Percentiles rank a stretch among this genome's conserved stretches.
Conservation (phyloP, 2,329 filamentous ascomycete genomes). For the Nemania serpens region DNA sequence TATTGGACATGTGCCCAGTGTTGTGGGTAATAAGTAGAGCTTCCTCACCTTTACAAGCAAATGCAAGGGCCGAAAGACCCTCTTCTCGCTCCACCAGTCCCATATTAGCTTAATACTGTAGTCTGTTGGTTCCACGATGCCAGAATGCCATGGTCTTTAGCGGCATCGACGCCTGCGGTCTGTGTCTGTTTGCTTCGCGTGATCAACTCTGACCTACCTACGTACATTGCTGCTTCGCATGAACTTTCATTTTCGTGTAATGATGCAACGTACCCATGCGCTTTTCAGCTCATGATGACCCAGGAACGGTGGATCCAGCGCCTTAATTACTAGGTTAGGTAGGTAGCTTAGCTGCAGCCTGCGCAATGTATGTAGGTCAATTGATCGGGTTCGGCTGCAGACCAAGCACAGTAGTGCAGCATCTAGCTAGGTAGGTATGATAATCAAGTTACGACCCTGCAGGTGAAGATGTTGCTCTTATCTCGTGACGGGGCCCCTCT, state of each 20-base stretch:
- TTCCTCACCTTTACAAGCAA: too few relatives aligned
- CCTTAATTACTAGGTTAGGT: too few relatives aligned
- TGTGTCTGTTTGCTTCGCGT: neutral
- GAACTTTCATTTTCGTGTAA: slow-evolving; percentile 1
- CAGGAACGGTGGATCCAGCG: slow-evolving; percentile 10
- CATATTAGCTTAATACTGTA: too few relatives aligned
- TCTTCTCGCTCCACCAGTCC: too few relatives aligned
- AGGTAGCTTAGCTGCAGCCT: too few relatives aligned
- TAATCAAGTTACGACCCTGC: slow-evolving; percentile 8
- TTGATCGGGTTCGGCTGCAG: slow-evolving; percentile 5
- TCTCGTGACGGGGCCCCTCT: slow-evolving; percentile 5
- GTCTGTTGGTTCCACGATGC: neutral
- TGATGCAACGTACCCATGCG: slow-evolving; percentile 3
- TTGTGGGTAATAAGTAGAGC: too few relatives aligned
- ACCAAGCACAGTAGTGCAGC: neutral
- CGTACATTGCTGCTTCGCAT: neutral
- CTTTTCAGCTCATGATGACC: neutral
- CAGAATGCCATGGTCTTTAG: neutral
- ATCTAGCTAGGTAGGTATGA: too few relatives aligned
- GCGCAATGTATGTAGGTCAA: slow-evolving; percentile 15
- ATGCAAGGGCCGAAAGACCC: too few relatives aligned
- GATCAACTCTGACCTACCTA: neutral
- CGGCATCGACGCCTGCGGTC: slow-evolving; percentile 4
- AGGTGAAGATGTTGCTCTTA: slow-evolving; percentile 14
- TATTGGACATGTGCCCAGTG: too few relatives aligned